Evolutionary conservation across 306 rosid genomes (phyloP).

Genomic region (Pyrus bretschneideri): DNA sequence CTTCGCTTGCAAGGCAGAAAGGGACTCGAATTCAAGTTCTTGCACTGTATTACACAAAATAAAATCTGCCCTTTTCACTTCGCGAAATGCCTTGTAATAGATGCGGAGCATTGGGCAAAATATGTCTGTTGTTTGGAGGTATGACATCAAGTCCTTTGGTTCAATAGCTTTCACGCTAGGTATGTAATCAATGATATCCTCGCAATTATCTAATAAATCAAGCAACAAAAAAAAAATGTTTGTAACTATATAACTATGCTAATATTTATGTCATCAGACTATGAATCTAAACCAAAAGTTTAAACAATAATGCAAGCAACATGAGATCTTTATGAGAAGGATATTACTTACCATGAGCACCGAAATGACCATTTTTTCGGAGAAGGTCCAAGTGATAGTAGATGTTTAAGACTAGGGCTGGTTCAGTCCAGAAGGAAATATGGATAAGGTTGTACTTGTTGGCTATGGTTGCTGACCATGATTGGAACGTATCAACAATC

Average conservation of each 20-base stretch:
- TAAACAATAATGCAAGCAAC: neutral
- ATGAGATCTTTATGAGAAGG: neutral
- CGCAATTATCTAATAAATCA: constrained; percentile 16
- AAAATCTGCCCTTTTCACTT: constrained; percentile 20
- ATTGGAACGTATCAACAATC: constrained; percentile 19
- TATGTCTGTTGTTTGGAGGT: constrained; percentile 2
- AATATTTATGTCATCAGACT: neutral
- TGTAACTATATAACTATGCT: too few species aligned
- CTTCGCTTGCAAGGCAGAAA: constrained; percentile 23
- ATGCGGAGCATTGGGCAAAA: neutral
- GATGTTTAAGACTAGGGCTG: constrained; percentile 16
- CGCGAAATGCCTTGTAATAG: constrained; percentile 15
- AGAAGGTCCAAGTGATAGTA: constrained; percentile 27
- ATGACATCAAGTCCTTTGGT: constrained; percentile 21
- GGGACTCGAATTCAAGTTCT: constrained; percentile 27
- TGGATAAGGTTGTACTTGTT: constrained; percentile 16
- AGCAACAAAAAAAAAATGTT: neutral
- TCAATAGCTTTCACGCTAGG: constrained; percentile 23
- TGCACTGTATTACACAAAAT: constrained; percentile 23
- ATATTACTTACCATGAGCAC: constrained; percentile 7
- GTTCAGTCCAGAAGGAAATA: constrained; percentile 29
- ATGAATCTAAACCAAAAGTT: neutral
- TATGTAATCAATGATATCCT: constrained; percentile 24
- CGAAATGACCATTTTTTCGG: constrained; percentile 20
- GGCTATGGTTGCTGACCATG: constrained; percentile 20